phyloP scores from a whole-genome alignment of 2,329 filamentous ascomycete genomes.

The Cladorrhinum sp. region DNA sequence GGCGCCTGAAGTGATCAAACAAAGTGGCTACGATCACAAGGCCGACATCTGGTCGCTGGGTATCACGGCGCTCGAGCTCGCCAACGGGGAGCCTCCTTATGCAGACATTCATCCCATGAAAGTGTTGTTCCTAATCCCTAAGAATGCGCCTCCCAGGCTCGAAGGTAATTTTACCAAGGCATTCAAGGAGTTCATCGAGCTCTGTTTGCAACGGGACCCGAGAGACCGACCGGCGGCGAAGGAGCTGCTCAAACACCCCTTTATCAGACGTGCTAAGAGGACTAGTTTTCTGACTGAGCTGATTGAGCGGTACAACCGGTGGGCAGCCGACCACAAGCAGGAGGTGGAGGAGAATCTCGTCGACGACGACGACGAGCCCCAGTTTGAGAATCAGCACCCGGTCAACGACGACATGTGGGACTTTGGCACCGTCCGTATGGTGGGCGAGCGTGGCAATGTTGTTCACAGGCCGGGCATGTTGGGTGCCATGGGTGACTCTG shows the following conservation, averaged over 20 bases:
- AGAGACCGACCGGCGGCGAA: conserved; percentile 82
- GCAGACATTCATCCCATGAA: conserved; percentile 99
- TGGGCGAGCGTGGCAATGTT: conserved; percentile 61
- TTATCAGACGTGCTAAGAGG: conserved; percentile 87
- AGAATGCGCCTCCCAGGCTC: conserved; percentile 81
- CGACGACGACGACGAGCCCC: conserved; percentile 44
- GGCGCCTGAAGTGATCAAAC: conserved; percentile 98
- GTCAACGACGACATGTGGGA: conserved; percentile 91
- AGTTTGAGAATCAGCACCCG: conserved; percentile 39
- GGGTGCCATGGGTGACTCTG: conserved; percentile 74
- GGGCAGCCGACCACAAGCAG: conserved; percentile 76
- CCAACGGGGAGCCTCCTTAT: conserved; percentile 89
- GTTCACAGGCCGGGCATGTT: conserved; percentile 58
- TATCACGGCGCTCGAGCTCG: conserved; percentile 89
- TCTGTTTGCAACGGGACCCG: conserved; percentile 85
- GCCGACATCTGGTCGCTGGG: conserved; percentile 97
- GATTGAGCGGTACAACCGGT: conserved; percentile 85
- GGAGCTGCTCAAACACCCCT: conserved; percentile 84
- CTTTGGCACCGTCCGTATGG: conserved; percentile 89
- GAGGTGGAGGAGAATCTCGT: conserved; percentile 66
- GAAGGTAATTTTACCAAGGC: conserved; percentile 77
- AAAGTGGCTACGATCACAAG: conserved; percentile 96
- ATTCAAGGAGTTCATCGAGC: conserved; percentile 80
- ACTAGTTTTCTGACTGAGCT: conserved; percentile 95
- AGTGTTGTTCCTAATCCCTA: conserved; percentile 92